Evolutionary conservation across 202 grass and related monocot species (phyloP).

Genomic region (Panicum virgatum): DNA sequence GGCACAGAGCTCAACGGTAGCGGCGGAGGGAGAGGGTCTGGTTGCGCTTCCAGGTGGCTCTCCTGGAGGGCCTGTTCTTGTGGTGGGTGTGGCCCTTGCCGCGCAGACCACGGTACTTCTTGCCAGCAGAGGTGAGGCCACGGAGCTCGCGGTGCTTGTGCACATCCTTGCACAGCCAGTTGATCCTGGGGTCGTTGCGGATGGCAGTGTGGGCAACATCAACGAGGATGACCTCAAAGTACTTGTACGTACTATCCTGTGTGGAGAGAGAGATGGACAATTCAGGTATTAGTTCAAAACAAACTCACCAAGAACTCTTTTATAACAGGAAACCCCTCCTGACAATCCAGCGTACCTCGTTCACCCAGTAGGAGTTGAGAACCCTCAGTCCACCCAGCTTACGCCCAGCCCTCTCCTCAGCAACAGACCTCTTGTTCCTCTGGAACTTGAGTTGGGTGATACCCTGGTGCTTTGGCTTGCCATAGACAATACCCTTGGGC

Average conservation of each 20-base stretch:
- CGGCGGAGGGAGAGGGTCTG: too few species aligned
- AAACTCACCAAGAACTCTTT: not conserved
- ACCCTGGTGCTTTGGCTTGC: slow-evolving; percentile 97
- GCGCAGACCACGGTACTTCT: too few species aligned
- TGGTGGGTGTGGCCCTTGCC: too few species aligned
- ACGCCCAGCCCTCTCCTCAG: slow-evolving; percentile 87
- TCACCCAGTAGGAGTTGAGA: slow-evolving; percentile 96
- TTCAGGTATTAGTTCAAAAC: not conserved
- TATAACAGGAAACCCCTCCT: not conserved
- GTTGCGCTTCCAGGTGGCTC: too few species aligned
- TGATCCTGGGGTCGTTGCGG: slow-evolving; percentile 68
- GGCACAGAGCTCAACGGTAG: slow-evolving; percentile 44
- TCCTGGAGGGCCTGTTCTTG: too few species aligned
- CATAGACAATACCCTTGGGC: slow-evolving; percentile 95
- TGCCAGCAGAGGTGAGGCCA: too few species aligned
- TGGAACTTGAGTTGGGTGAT: slow-evolving; percentile 97
- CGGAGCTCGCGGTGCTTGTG: too few species aligned
- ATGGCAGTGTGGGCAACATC: slow-evolving; percentile 67
- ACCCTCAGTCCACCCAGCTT: slow-evolving; percentile 90
- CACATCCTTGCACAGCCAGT: slow-evolving; percentile 72
- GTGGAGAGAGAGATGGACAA: not conserved
- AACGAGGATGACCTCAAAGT: slow-evolving; percentile 81
- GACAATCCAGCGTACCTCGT: slow-evolving; percentile 58
- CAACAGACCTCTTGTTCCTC: slow-evolving; percentile 95
- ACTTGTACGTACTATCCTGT: slow-evolving; percentile 67